These are phyloP conservation scores for Suillus subluteus DNA, from an alignment of 768 basidiomycete species.

Conservation along the genomic window DNA sequence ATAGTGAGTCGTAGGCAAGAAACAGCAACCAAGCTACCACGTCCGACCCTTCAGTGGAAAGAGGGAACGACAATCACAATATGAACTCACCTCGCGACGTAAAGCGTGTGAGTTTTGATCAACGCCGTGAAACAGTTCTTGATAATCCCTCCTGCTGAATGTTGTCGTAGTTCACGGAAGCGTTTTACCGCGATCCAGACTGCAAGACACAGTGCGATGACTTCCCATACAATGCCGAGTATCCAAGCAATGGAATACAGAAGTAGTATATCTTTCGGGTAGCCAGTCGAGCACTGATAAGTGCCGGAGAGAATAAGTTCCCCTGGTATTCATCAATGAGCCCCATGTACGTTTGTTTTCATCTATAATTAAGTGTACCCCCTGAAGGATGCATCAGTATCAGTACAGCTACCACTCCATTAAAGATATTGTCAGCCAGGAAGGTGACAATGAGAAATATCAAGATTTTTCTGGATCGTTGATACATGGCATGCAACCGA, in stretches of 20 bases:
- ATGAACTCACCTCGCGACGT: background rate
- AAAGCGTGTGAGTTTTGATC: background rate
- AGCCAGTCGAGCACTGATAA: no score
- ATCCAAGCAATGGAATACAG: background rate
- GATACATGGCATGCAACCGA: background rate
- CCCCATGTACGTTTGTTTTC: no score
- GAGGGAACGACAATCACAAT: background rate
- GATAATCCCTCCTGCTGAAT: background rate
- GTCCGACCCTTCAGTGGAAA: background rate
- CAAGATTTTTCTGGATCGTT: background rate
- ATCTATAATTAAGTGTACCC: no score
- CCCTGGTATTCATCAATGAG: no score
- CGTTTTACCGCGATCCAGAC: background rate
- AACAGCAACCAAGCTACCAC: background rate
- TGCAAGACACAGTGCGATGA: background rate
- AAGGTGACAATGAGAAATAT: background rate
- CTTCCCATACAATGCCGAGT: background rate
- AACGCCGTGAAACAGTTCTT: background rate
- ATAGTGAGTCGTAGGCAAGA: background rate
- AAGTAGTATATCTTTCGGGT: no score
- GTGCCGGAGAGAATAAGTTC: no score
- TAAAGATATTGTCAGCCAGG: background rate
- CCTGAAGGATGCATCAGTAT: no score
- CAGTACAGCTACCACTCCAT: accelerated
- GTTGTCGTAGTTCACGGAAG: background rate